A percentile compares a stretch with the other conserved stretches of the same genome.
Evolutionary conservation across 2,329 filamentous ascomycete species (phyloP).

Genomic region (Trichoderma sp.): DNA sequence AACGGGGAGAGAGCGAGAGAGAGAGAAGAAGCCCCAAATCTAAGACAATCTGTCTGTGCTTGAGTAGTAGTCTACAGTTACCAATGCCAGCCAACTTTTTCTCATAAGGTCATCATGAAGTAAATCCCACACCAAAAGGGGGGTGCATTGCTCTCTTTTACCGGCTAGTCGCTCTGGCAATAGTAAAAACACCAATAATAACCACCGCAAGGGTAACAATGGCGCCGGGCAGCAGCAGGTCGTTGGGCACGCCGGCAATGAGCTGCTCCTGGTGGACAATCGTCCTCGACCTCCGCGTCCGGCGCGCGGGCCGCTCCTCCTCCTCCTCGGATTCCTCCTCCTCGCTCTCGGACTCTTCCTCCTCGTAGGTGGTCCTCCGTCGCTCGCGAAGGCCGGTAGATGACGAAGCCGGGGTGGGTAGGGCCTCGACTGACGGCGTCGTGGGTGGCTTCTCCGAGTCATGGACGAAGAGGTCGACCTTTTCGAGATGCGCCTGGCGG

Average conservation of each 20-base stretch:
- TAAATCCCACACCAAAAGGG: constrained; percentile 21
- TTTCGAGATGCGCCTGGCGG: constrained; percentile 75
- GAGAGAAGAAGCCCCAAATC: constrained; percentile 17
- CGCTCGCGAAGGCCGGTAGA: constrained; percentile 54
- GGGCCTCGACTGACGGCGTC: constrained; percentile 49
- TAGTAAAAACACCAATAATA: constrained; percentile 88
- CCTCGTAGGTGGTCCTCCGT: constrained; percentile 47
- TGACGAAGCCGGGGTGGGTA: constrained; percentile 53
- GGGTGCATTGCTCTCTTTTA: constrained; percentile 38
- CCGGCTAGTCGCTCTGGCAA: constrained; percentile 68
- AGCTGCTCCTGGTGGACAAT: constrained; percentile 68
- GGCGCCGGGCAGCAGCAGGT: constrained; percentile 87
- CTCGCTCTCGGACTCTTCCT: constrained; percentile 62
- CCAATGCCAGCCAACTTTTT: constrained; percentile 32
- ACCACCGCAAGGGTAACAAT: constrained; percentile 94
- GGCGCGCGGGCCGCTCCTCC: constrained; percentile 50
- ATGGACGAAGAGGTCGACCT: constrained; percentile 96
- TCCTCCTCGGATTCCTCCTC: constrained; percentile 58
- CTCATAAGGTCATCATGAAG: constrained; percentile 44
- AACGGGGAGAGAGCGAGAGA: not conserved
- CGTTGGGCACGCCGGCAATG: constrained; percentile 90
- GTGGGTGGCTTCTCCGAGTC: constrained; percentile 87
- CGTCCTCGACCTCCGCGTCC: constrained; percentile 46
- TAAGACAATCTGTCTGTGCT: constrained; percentile 28
- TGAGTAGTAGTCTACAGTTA: constrained; percentile 29